phyloP scores from a whole-genome alignment of 140 eudicot genomes.

The Artemisia princeps region DNA sequence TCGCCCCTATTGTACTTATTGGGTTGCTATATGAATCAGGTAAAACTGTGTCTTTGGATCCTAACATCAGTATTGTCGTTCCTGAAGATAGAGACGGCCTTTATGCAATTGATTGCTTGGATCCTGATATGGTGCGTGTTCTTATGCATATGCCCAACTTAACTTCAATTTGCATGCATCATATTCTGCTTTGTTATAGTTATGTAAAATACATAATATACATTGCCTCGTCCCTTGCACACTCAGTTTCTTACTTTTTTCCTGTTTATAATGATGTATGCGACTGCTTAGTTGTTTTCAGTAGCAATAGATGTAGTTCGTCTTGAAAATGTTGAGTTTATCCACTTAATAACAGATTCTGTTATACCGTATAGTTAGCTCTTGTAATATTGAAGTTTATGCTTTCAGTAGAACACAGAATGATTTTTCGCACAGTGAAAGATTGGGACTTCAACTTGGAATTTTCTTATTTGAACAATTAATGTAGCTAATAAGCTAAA shows the following conservation, averaged over 20 bases:
- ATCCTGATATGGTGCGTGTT: constrained; percentile 77
- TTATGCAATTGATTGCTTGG: constrained; percentile 85
- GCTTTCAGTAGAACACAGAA: background rate
- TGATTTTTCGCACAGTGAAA: background rate
- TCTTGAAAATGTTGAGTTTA: too few species aligned
- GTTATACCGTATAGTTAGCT: too few species aligned
- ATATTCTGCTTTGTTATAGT: background rate
- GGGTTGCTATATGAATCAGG: constrained; percentile 45
- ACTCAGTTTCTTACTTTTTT: background rate
- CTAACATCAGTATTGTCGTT: constrained; percentile 57
- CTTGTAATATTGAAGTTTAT: background rate
- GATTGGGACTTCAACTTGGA: background rate
- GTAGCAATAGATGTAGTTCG: too few species aligned
- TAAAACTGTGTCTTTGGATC: constrained; percentile 57
- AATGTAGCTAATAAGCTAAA: background rate
- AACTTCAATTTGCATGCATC: constrained; percentile 8
- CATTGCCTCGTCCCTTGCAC: background rate
- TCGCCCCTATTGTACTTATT: constrained; percentile 9
- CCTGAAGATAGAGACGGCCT: constrained; percentile 88
- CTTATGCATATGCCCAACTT: background rate
- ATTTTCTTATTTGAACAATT: background rate
- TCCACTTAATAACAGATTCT: too few species aligned
- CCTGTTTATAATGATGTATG: too few species aligned
- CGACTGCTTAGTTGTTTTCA: too few species aligned
- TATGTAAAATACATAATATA: background rate